Evolutionary conservation across 208 protist species (phyloP), one percentile per base, ranked within the genome.

Genomic region (Wallacemonas collosoma): DNA sequence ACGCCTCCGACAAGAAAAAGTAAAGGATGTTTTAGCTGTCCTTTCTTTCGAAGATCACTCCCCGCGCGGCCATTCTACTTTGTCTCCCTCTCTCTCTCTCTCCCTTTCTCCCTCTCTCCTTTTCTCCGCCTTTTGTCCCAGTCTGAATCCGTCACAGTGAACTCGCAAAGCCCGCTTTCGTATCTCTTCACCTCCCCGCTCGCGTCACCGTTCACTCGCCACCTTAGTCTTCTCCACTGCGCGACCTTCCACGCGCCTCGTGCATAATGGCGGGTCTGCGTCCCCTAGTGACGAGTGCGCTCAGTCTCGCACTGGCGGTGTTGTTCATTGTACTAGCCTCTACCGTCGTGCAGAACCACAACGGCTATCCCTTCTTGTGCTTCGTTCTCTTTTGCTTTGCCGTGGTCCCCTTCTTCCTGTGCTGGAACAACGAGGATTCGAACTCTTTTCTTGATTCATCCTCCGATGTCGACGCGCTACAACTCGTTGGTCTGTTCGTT

Each of bases 401-500:
- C 4, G 76, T 83, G 9, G 38, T 94, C 1, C 86, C 87, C 1
- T 87, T 92, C 75, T 75, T 93, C 38, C 67, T 93, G 2, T 92
- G 83, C 72, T 77, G 82, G 43, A 51, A 58, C 57, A 40, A 64
- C 39, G 47, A 56, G 7, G 66, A 69, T 35, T 54, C 57, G 38
- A 68, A 73, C 26, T 72, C 71, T 47, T 65, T 65, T 15, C 70
- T 79, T 15, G 77, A 82, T 57, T 48, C 64, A 63, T 36, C 55
- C 66, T 39, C 63, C 50, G 60, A 50, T 47, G 38, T 15, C 54
- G 58, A 61, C 68, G 75, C 17, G 47, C 3, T 70, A 88, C 51
- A 80, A 85, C 61, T 72, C 68, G 5, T 43, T 86, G 17, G 84
- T 1, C 73, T 89, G 47, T 96, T 96, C 58, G 9, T 93, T 2